Evolutionary conservation across 2,329 filamentous ascomycete species (phyloP).

Genomic region (Corynespora cassiicola): DNA sequence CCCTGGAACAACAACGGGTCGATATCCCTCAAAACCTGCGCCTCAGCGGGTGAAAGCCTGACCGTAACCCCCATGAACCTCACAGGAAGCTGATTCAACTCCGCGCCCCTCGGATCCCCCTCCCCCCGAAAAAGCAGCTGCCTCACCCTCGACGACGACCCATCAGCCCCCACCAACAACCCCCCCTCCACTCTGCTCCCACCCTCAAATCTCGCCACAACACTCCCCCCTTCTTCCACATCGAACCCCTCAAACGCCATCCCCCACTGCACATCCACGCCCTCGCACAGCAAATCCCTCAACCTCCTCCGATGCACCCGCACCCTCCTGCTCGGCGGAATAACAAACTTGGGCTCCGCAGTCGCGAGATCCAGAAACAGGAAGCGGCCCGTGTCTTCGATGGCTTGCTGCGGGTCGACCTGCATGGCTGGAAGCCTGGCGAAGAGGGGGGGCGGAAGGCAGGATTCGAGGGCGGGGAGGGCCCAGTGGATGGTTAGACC

Average conservation of each 20-base stretch:
- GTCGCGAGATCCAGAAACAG: constrained; percentile 51
- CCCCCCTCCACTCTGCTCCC: constrained; percentile 8
- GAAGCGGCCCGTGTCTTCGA: constrained; percentile 45
- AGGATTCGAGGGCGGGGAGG: constrained; percentile 8
- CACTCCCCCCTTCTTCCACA: background rate
- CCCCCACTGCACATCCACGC: constrained; percentile 10
- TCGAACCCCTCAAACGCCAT: constrained; percentile 7
- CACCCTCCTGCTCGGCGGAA: constrained; percentile 46
- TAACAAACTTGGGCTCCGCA: constrained; percentile 46
- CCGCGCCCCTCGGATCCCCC: constrained; percentile 19
- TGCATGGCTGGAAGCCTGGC: constrained; percentile 10
- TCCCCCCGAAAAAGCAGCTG: constrained; percentile 31
- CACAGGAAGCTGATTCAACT: constrained; percentile 45
- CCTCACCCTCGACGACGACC: constrained; percentile 47
- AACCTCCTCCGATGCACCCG: constrained; percentile 30
- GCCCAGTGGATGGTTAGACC: constrained; percentile 21
- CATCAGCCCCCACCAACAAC: constrained; percentile 50
- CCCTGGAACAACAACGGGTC: constrained; percentile 26
- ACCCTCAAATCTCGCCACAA: constrained; percentile 12
- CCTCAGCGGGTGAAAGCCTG: constrained; percentile 43
- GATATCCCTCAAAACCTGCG: constrained; percentile 16
- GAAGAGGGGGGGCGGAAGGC: constrained; percentile 8
- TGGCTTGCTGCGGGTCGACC: constrained; percentile 16
- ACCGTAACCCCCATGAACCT: constrained; percentile 48
- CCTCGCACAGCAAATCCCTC: constrained; percentile 8